Evolutionary conservation across 1,284 basidiomycete species (phyloP).

Genomic region (Ganoderma resinaceum): DNA sequence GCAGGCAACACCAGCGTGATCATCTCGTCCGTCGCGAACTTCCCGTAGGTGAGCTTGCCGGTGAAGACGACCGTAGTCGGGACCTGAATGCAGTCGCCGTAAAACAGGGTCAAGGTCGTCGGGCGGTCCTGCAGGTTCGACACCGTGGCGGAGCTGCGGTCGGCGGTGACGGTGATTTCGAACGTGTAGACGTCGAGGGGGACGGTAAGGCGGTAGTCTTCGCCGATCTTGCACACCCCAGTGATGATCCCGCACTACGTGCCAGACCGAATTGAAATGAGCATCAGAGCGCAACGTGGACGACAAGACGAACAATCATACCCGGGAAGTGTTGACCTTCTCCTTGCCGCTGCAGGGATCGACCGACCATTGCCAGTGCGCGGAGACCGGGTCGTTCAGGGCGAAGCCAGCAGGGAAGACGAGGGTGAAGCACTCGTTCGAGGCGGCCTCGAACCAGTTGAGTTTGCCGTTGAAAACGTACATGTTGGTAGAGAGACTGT

Average conservation of each 20-base stretch:
- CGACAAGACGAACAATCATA: background rate
- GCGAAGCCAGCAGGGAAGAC: conserved; percentile 5
- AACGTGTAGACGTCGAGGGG: background rate
- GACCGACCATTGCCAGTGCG: conserved; percentile 1
- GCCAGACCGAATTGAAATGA: background rate
- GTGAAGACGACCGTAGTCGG: background rate
- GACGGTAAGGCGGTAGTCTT: background rate
- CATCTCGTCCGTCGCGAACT: background rate
- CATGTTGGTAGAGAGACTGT: background rate
- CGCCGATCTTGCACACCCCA: background rate
- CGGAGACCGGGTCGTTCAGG: conserved; percentile 1
- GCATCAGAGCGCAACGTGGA: background rate
- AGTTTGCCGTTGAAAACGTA: conserved; percentile 3
- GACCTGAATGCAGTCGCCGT: background rate
- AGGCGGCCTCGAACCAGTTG: background rate
- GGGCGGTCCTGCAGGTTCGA: background rate
- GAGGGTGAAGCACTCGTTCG: conserved; percentile 1
- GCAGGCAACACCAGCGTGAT: background rate
- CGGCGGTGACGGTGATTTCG: background rate
- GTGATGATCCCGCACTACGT: background rate
- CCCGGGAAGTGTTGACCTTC: background rate
- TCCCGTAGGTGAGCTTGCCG: background rate
- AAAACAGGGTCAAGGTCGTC: background rate
- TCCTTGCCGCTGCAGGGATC: background rate
- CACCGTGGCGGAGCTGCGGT: background rate